phyloP scores from a whole-genome alignment of 2,329 filamentous ascomycete genomes.

The Alternaria arborescens region DNA sequence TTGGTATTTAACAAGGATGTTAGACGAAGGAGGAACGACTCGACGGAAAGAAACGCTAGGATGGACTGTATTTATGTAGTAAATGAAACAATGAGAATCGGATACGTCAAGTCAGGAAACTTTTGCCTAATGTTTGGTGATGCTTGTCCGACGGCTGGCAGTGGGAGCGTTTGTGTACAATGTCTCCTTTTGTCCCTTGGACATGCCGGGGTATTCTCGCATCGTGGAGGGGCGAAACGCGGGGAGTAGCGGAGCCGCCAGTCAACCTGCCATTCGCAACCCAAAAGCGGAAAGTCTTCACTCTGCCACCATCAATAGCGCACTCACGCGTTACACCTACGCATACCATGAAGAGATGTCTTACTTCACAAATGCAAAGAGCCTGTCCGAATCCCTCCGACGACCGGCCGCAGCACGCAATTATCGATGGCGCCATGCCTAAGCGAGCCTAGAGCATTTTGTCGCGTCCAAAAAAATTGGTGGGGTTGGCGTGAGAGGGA shows the following conservation, averaged over 20 bases:
- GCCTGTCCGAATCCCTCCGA: conserved; percentile 29
- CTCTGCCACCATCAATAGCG: background rate
- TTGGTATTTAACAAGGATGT: conserved; percentile 12
- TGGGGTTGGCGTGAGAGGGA: conserved; percentile 16
- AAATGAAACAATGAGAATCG: conserved; percentile 35
- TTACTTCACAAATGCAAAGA: background rate
- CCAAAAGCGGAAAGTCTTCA: conserved; percentile 8
- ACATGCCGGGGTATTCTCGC: conserved; percentile 22
- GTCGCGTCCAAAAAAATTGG: conserved; percentile 41
- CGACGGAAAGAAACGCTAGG: conserved; percentile 25
- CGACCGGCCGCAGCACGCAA: conserved; percentile 27
- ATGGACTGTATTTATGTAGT: conserved; percentile 41
- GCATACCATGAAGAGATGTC: background rate
- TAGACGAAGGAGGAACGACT: conserved; percentile 19
- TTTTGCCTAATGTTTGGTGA: background rate
- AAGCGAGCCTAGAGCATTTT: conserved; percentile 26
- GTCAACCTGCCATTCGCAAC: conserved; percentile 5
- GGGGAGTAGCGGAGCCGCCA: conserved; percentile 15
- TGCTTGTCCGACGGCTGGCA: background rate
- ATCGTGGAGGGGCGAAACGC: conserved; percentile 17
- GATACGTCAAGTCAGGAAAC: conserved; percentile 20
- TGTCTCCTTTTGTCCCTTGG: conserved; percentile 1
- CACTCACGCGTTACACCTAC: background rate
- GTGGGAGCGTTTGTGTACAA: background rate
- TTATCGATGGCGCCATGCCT: conserved; percentile 26